phyloP scores from a whole-genome alignment of 805 yeast genomes.

The Metschnikowia noctiluminum region DNA sequence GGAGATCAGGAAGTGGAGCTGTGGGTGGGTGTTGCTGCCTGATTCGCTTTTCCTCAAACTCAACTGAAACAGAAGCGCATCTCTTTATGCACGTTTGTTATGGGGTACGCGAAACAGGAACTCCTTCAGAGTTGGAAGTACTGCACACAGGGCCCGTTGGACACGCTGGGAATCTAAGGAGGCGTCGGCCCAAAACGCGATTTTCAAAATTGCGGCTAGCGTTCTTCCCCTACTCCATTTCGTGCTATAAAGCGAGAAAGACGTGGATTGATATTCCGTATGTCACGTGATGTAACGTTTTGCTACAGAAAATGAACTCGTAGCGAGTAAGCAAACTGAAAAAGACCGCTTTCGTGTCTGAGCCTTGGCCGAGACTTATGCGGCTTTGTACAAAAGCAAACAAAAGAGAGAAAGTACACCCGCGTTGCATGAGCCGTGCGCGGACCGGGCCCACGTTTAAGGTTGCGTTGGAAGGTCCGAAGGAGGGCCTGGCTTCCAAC shows the following conservation, averaged over 20 bases:
- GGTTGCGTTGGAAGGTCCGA: background rate
- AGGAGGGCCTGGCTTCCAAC: background rate
- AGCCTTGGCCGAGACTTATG: background rate
- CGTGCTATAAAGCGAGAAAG: no score
- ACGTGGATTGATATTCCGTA: no score
- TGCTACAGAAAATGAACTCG: no score
- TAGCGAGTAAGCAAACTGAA: no score
- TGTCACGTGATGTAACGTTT: no score
- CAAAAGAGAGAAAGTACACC: background rate
- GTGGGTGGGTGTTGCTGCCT: background rate
- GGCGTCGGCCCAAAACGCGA: no score
- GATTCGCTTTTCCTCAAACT: background rate
- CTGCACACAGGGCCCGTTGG: background rate
- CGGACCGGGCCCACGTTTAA: background rate
- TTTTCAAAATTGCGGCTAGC: no score
- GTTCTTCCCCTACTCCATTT: no score
- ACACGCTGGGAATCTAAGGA: background rate
- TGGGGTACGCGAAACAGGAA: slow-evolving; percentile 7
- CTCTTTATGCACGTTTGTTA: slow-evolving; percentile 6
- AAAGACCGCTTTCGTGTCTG: background rate
- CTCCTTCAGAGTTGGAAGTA: slow-evolving; percentile 5
- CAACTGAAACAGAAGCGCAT: slow-evolving; percentile 7
- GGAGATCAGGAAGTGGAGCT: background rate
- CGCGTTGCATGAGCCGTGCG: background rate
- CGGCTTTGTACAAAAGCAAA: background rate